Evolutionary conservation across 345 rosid genomes (phyloP).

Genomic region (Eucalyptus cloeziana): DNA sequence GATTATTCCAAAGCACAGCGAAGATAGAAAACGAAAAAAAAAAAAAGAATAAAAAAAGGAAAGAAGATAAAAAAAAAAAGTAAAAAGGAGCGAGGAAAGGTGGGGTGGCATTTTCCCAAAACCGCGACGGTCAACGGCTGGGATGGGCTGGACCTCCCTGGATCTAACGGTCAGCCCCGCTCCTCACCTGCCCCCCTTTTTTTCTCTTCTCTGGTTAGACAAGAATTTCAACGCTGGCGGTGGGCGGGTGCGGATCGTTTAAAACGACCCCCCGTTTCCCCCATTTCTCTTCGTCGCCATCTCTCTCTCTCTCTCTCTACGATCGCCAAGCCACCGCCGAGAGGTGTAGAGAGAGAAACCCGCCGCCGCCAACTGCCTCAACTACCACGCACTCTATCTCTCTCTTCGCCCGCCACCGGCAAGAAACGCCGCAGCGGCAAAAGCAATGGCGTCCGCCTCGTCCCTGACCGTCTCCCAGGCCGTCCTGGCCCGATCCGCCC

Average conservation of each 20-base stretch:
- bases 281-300: not conserved
- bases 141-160: not conserved
- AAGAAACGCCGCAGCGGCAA: not conserved
- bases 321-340: not conserved
- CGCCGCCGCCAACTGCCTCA: not conserved
- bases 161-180: not conserved
- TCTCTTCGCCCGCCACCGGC: not conserved
- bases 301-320: not conserved
- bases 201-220: not conserved
- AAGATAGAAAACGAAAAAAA: not conserved
- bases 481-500: not conserved
- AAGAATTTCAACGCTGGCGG: not conserved
- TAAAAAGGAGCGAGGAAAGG: not conserved
- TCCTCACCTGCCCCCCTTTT: not conserved
- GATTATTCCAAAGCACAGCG: not conserved
- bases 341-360: not conserved
- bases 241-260: not conserved
- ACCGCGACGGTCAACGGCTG: not conserved
- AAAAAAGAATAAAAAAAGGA: too few species aligned
- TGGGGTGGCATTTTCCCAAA: not conserved
- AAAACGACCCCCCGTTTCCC: not conserved
- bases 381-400: not conserved
- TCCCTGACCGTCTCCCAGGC: slow-evolving; percentile 2
- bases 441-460: not conserved
- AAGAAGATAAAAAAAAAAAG: too few species aligned